Conservation (phyloP, 768 basidiomycete genomes). For the Russula griseocarnosa region DNA sequence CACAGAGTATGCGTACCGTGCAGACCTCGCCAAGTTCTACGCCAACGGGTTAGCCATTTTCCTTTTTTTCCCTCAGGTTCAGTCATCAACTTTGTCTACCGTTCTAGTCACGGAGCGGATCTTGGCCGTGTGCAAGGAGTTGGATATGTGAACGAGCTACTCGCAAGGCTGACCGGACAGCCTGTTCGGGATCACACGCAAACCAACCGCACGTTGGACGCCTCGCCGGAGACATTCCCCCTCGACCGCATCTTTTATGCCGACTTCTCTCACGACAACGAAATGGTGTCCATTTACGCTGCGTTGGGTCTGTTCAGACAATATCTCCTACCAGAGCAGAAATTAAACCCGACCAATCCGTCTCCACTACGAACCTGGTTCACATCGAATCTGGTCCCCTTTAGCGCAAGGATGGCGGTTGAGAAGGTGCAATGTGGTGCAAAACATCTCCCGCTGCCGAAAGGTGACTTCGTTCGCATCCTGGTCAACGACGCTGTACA, state of each 20-base stretch:
- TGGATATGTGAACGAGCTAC: slow-evolving; percentile 85
- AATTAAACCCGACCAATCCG: slow-evolving; percentile 31
- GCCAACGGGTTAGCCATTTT: slow-evolving; percentile 53
- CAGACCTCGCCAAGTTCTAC: slow-evolving; percentile 78
- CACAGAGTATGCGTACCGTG: slow-evolving; percentile 59
- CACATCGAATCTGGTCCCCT: slow-evolving; percentile 62
- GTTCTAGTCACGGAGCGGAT: slow-evolving; percentile 55
- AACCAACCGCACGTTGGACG: slow-evolving; percentile 70
- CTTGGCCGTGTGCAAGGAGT: slow-evolving; percentile 78
- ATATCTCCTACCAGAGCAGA: slow-evolving; percentile 14
- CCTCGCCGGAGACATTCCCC: slow-evolving; percentile 66
- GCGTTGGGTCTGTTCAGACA: slow-evolving; percentile 47
- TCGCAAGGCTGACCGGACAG: slow-evolving; percentile 66
- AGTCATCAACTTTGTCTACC: neutral
- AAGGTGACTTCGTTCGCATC: slow-evolving; percentile 54
- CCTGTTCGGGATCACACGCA: slow-evolving; percentile 68
- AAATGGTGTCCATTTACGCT: slow-evolving; percentile 73
- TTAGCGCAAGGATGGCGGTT: slow-evolving; percentile 67
- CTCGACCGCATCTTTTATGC: slow-evolving; percentile 60
- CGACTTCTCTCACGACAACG: slow-evolving; percentile 85
- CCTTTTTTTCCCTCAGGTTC: neutral
- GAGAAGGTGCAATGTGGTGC: slow-evolving; percentile 57
- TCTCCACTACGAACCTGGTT: slow-evolving; percentile 44
- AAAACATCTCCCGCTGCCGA: slow-evolving; percentile 9
- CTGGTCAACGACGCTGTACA: slow-evolving; percentile 73